These are phyloP conservation scores for Candida peoriensis DNA, from an alignment of 805 yeast species.

Conservation along the genomic window DNA sequence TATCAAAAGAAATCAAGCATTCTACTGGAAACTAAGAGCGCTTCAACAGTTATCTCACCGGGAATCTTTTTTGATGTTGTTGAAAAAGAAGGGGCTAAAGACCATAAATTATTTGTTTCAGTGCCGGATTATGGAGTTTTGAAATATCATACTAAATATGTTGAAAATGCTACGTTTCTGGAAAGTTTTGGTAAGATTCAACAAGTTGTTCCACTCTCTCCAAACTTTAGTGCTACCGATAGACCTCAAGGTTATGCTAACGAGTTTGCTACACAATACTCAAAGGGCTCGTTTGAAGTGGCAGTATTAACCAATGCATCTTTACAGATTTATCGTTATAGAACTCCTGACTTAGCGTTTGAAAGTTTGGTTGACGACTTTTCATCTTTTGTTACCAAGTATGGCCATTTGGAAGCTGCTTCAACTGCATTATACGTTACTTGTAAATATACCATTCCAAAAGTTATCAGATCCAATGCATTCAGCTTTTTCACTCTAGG, in stretches of 20 bases:
- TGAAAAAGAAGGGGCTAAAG: conserved; percentile 20
- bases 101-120: conserved; percentile 60
- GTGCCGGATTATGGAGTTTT: conserved; percentile 83
- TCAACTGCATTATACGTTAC: conserved; percentile 82
- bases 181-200: conserved; percentile 59
- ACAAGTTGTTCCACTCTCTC: conserved; percentile 66
- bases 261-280: conserved; percentile 81
- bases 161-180: conserved; percentile 78
- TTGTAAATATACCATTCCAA: conserved; percentile 65
- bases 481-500: conserved; percentile 39
- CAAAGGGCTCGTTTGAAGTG: conserved; percentile 57
- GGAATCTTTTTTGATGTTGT: conserved; percentile 78
- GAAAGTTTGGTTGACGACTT: conserved; percentile 67
- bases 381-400: conserved; percentile 64
- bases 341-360: conserved; percentile 76
- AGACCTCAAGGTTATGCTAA: conserved; percentile 83
- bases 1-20: conserved; percentile 52
- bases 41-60: conserved; percentile 67
- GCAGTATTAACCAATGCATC: conserved; percentile 82
- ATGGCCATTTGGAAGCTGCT: conserved; percentile 88
- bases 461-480: conserved; percentile 37
- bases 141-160: conserved; percentile 63
- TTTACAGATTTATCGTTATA: conserved; percentile 66
- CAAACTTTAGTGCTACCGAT: conserved; percentile 64
- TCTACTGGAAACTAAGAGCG: conserved; percentile 51